These are phyloP conservation scores for Saccharum spontaneum DNA, from an alignment of 176 grass and related monocot genomes.

Conservation along the genomic window DNA sequence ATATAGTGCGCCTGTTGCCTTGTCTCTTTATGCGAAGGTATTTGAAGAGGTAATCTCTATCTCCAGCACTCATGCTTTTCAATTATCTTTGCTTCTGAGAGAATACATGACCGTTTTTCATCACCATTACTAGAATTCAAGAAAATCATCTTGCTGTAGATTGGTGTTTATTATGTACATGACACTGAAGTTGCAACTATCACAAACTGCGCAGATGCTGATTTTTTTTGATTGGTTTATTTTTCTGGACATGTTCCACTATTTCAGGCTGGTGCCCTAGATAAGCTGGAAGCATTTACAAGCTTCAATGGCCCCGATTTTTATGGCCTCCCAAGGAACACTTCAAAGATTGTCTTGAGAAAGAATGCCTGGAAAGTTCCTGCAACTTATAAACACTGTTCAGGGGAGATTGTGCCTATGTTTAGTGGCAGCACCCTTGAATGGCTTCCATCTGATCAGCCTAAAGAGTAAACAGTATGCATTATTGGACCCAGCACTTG, in stretches of 20 bases:
- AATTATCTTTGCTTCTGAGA: not conserved
- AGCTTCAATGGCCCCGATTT: constrained; percentile 98
- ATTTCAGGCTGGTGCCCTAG: constrained; percentile 72
- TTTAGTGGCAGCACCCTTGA: constrained; percentile 67
- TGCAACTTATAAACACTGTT: constrained; percentile 48
- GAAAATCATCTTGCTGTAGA: not conserved
- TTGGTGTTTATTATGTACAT: not conserved
- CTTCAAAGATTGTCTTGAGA: constrained; percentile 60
- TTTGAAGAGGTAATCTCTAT: constrained; percentile 80
- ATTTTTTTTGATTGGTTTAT: constrained; percentile 1
- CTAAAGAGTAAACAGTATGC: constrained; percentile 21
- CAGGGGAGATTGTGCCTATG: constrained; percentile 83
- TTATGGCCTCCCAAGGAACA: constrained; percentile 89
- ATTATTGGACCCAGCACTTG: not conserved
- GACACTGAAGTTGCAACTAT: not conserved
- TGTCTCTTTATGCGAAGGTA: constrained; percentile 88
- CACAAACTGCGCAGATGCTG: not conserved
- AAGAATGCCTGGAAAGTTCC: constrained; percentile 82
- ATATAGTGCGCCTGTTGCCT: constrained; percentile 78
- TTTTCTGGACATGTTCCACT: constrained; percentile 11
- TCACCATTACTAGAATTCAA: not conserved
- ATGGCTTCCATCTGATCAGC: constrained; percentile 59
- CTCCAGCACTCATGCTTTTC: not conserved
- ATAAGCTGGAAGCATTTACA: constrained; percentile 90
- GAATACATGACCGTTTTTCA: not conserved